These are phyloP conservation scores for Penicillium sp. DNA, from an alignment of 2,329 filamentous ascomycete species.

Conservation along the genomic window DNA sequence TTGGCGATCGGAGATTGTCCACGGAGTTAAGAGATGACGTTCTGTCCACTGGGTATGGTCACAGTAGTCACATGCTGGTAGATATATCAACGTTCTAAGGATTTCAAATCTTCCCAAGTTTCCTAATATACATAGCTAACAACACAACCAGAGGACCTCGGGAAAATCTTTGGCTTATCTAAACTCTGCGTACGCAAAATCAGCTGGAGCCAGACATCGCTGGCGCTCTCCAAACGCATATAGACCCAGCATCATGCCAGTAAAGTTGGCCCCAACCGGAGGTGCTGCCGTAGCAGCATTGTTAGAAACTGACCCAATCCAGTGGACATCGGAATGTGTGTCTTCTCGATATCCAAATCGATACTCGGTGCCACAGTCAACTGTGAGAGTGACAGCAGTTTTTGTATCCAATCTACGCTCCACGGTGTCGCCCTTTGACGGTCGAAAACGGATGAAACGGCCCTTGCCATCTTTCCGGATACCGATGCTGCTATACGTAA, in stretches of 20 bases:
- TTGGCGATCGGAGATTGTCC: not conserved
- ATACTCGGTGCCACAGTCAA: slow-evolving; percentile 33
- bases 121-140: not conserved
- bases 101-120: not conserved
- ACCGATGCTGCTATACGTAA: slow-evolving; percentile 45
- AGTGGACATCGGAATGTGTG: slow-evolving; percentile 10
- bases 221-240: slow-evolving; percentile 45
- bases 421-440: slow-evolving; percentile 16
- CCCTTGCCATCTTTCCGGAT: slow-evolving; percentile 23
- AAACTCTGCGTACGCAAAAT: slow-evolving; percentile 38
- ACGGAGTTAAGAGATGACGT: not conserved
- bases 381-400: slow-evolving; percentile 23
- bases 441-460: slow-evolving; percentile 26
- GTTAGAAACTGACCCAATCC: slow-evolving; percentile 31
- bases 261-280: slow-evolving; percentile 41
- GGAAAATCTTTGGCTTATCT: not conserved
- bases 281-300: slow-evolving; percentile 35
- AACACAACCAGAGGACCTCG: too few species aligned
- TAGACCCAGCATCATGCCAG: slow-evolving; percentile 47
- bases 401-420: slow-evolving; percentile 11
- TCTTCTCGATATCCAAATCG: slow-evolving; percentile 24
- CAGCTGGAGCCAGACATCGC: slow-evolving; percentile 39
- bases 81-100: not conserved
- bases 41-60: not conserved
- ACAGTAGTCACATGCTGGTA: not conserved